Conservation (phyloP, 768 basidiomycete genomes). For the Gymnopilus dilepis region DNA sequence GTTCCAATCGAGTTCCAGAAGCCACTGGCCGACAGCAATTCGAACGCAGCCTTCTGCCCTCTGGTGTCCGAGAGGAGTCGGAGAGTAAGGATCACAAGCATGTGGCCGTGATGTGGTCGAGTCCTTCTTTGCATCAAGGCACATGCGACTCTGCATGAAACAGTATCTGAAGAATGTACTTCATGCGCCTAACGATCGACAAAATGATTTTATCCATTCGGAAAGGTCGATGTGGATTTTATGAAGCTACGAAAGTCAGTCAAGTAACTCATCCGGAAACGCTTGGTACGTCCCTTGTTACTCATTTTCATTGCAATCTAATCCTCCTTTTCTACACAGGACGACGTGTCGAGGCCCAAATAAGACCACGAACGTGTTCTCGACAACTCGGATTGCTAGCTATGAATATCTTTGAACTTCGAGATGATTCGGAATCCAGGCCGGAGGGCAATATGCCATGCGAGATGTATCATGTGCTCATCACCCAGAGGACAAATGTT, state of each 20-base stretch:
- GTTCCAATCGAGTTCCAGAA: neutral
- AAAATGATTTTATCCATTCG: neutral
- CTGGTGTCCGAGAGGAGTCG: neutral
- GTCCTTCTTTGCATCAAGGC: neutral
- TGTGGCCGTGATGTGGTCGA: neutral
- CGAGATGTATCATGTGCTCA: conserved; percentile 17
- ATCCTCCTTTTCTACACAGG: neutral
- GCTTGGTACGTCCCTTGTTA: neutral
- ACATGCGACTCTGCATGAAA: neutral
- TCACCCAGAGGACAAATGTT: conserved; percentile 9
- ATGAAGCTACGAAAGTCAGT: no score
- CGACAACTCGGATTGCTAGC: neutral
- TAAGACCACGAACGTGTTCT: conserved; percentile 15
- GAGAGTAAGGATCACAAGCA: neutral
- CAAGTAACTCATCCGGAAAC: neutral
- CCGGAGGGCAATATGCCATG: conserved; percentile 4
- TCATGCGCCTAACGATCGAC: neutral
- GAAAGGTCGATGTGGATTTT: no score
- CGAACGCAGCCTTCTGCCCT: conserved; percentile 1
- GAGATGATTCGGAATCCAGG: conserved; percentile 1
- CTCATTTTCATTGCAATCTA: neutral
- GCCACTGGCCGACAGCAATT: neutral
- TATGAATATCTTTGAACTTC: neutral
- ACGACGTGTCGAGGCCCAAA: neutral
- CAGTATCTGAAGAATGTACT: neutral